Evolutionary conservation across 2,329 filamentous ascomycete genomes (phyloP), one percentile per base, ranked within the genome.

Genomic region (Myrmaecium sp.): DNA sequence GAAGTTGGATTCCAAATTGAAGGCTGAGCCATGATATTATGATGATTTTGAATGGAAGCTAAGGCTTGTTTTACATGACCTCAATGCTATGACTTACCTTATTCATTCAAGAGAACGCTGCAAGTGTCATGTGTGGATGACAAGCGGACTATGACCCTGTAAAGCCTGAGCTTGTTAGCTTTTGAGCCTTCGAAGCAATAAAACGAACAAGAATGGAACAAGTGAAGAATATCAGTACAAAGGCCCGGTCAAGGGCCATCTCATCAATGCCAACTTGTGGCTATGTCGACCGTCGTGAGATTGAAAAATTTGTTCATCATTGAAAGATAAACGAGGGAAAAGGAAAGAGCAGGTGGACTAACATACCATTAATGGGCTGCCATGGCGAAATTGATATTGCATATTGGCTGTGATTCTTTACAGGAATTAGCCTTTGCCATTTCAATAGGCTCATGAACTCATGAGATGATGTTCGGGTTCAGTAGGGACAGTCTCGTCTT

Each of bases 251-350:
- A 60, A 71, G 74, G 24, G 74, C 73, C 57, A 59, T 73, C 60
- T 81, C 76, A 79, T 80, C 76, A 82, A 76, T 58, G 65, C 68
- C 58, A 57, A 53, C 42, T 35, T 54, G 59, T 67, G 60, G 66
- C 71, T 82, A 79, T 75, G 76, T 75, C 76, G 76, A 82, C 76
- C 76, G 76, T 82, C 76, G 76, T 82, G 76, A 80, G 51, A 72
- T 68, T 63, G 14, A 20, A 21, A 56, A 62, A 54, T 42, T 52
- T 61, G 64, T 69, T 77, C 73, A 78, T 78, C 72, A 74, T 74
- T 18, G 36, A 55, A 51, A 64, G 39, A 35, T 28, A 23, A 23
- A 18, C 20, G 17, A 24, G 5, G 27, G 22, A 32, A 31, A 8
- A 24, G 10, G 17, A 19, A 17, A 15, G 16, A 23, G 31, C 29